Base-by-base conservation (phyloP, 139 green algal genomes). In the Haematococcus lacustris region DNA sequence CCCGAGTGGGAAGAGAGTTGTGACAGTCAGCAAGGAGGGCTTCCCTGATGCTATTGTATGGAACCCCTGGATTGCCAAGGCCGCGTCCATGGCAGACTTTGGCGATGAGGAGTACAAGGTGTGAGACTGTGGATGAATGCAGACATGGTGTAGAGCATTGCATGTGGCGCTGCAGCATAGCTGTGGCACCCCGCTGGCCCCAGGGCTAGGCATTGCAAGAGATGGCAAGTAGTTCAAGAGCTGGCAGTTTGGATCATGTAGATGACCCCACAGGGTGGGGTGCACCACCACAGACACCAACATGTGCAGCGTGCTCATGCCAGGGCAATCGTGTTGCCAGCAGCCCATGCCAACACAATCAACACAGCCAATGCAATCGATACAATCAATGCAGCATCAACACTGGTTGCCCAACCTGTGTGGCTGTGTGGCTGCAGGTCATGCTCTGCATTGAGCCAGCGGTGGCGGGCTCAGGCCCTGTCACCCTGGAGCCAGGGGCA, bases 391-490 rank as follows among this genome's bases (percentile, higher is more conserved):
- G n/a, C n/a, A n/a, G n/a, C n/a, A n/a, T n/a, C n/a, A n/a, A n/a
- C n/a, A n/a, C n/a, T n/a, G n/a, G n/a, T n/a, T n/a, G n/a, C n/a
- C n/a, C n/a, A n/a, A n/a, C n/a, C n/a, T n/a, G 9, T 13, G 63
- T 5, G 32, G 51, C 23, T 53, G 51, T 35, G 5, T 40, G 30
- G 34, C 0, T 79, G 79, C 77, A 86, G 75, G 71, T 78, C 28
- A 91, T 94, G 83, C 60, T 94, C 34, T 92, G 89, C 69, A 74
- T 92, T 28, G 89, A 94, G 81, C 79, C 89, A 37, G 87, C 85
- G 3, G 71, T 91, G 30, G 87, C 87, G 3, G 76, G 68, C n/a
- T 85, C 73, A n/a, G 85, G 83, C 0, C 76, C 88, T 3, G 66
- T 87, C 3, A 74, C 68, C 34, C 43, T 94, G 39, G 41, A n/a